A percentile compares a stretch with the other conserved stretches of the same genome.
Conservation (phyloP, 805 yeast genomes). For the Pichia manshurica region DNA sequence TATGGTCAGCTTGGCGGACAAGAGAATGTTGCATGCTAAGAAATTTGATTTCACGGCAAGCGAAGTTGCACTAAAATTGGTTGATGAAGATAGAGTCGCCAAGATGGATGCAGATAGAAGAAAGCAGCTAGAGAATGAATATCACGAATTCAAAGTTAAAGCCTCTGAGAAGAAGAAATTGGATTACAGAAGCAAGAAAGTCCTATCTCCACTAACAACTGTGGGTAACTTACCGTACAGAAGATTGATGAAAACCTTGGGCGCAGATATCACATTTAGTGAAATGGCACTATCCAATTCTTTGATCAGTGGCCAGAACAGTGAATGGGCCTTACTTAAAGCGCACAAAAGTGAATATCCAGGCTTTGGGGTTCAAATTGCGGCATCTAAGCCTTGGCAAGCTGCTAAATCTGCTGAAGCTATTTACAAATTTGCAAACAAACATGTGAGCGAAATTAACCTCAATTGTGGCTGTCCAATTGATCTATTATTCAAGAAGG, state of each 20-base stretch:
- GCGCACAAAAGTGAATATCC: slow-evolving; percentile 79
- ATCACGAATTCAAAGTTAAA: slow-evolving; percentile 70
- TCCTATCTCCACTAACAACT: slow-evolving; percentile 92
- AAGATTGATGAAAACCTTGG: slow-evolving; percentile 81
- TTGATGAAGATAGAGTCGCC: slow-evolving; percentile 43
- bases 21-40: slow-evolving; percentile 52
- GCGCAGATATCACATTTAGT: slow-evolving; percentile 88
- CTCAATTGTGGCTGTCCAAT: slow-evolving; percentile 97
- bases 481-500: slow-evolving; percentile 86
- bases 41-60: slow-evolving; percentile 54
- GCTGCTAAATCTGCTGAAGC: slow-evolving; percentile 91
- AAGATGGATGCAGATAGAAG: slow-evolving; percentile 25
- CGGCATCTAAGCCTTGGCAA: slow-evolving; percentile 88
- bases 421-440: slow-evolving; percentile 48
- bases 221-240: slow-evolving; percentile 97
- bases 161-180: slow-evolving; percentile 77
- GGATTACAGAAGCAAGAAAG: slow-evolving; percentile 66
- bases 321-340: slow-evolving; percentile 97
- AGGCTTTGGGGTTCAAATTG: slow-evolving; percentile 91
- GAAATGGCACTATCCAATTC: slow-evolving; percentile 94
- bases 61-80: slow-evolving; percentile 43
- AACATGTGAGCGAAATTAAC: slow-evolving; percentile 70
- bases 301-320: slow-evolving; percentile 78
- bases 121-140: slow-evolving; percentile 41
- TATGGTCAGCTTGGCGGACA: slow-evolving; percentile 43